Percentiles rank a stretch among this genome's conserved stretches.
Evolutionary conservation across 148 eudicot species (phyloP).

Genomic region (Fallopia convolvulus): DNA sequence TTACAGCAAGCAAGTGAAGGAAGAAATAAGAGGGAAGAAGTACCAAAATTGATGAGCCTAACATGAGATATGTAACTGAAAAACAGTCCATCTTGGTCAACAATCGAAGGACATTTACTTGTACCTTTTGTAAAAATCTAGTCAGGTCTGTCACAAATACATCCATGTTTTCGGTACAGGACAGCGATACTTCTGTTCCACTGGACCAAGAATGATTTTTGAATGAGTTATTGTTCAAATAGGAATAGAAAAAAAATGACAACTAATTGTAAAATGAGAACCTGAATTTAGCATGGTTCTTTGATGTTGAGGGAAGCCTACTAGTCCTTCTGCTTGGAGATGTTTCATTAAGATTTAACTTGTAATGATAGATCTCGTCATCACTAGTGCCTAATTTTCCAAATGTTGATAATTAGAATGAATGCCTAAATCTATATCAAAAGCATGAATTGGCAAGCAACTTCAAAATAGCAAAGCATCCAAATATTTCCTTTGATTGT

Average conservation of each 20-base stretch:
- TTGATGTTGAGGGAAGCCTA: constrained; percentile 50
- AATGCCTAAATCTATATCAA: constrained; percentile 5
- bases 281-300: constrained; percentile 78
- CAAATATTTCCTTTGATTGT: neutral
- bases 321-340: constrained; percentile 34
- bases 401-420: neutral
- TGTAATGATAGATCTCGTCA: constrained; percentile 48
- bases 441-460: neutral
- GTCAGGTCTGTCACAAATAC: constrained; percentile 33
- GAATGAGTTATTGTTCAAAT: neutral
- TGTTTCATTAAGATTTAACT: constrained; percentile 48
- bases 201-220: constrained; percentile 28
- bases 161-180: constrained; percentile 33
- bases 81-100: neutral
- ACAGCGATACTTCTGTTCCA: constrained; percentile 77
- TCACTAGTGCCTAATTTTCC: constrained; percentile 40
- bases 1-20: neutral
- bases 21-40: neutral
- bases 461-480: neutral
- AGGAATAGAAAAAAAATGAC: neutral
- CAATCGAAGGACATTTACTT: neutral
- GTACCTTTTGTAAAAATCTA: constrained; percentile 52
- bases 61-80: neutral
- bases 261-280: neutral
- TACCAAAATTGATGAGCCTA: neutral